phyloP scores from a whole-genome alignment of 2,329 filamentous ascomycete genomes.

The Ascochyta pisi region DNA sequence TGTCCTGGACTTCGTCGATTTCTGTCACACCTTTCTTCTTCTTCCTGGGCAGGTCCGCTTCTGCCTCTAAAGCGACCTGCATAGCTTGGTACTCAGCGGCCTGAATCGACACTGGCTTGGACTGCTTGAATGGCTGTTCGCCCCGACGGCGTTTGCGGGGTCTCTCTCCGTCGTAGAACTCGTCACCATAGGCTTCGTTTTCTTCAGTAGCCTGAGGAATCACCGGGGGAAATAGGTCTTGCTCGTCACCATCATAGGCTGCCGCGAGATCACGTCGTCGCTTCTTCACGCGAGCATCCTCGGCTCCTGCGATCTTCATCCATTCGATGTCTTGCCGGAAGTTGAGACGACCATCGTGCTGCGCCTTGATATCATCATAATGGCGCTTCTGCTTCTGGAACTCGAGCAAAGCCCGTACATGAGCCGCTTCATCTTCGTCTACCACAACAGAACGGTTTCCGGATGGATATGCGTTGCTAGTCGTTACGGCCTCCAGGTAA shows the following conservation, averaged over 20 bases:
- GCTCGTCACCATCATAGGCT: constrained; percentile 18
- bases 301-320: constrained; percentile 31
- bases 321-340: constrained; percentile 41
- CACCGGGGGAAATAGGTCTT: constrained; percentile 21
- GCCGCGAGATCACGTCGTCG: constrained; percentile 23
- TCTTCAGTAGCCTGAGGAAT: neutral
- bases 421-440: constrained; percentile 14
- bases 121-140: constrained; percentile 22
- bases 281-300: constrained; percentile 29
- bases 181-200: constrained; percentile 18
- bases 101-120: constrained; percentile 22
- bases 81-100: constrained; percentile 40
- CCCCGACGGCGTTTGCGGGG: constrained; percentile 25
- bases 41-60: constrained; percentile 29
- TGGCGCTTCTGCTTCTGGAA: constrained; percentile 29
- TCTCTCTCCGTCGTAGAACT: constrained; percentile 5
- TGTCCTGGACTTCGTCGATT: constrained; percentile 12
- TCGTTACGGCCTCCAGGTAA: constrained; percentile 24
- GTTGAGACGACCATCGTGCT: constrained; percentile 21
- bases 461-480: neutral
- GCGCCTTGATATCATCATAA: constrained; percentile 30
- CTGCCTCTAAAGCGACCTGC: constrained; percentile 38
- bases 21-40: constrained; percentile 23
- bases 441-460: neutral
- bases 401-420: constrained; percentile 20